Percentiles rank a stretch among this genome's conserved stretches.
Conservation (phyloP, 129 eudicot genomes). For the Ambrosia artemisiifolia region DNA sequence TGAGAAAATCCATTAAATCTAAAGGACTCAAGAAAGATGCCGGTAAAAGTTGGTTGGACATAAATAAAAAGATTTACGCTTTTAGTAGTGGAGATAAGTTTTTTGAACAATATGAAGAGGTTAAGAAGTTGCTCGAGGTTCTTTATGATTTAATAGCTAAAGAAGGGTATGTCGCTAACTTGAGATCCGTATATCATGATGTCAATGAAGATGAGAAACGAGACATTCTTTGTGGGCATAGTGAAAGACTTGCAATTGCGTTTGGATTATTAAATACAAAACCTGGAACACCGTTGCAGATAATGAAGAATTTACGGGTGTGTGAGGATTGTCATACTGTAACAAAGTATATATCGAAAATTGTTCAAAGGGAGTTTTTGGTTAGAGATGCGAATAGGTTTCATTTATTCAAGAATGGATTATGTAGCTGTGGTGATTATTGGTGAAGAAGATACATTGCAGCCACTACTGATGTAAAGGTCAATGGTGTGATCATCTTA, state of each 20-base stretch:
- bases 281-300: constrained; percentile 51
- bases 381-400: constrained; percentile 65
- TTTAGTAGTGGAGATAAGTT: constrained; percentile 54
- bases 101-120: constrained; percentile 56
- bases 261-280: constrained; percentile 63
- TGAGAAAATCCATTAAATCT: constrained; percentile 51
- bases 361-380: constrained; percentile 51
- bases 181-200: constrained; percentile 48
- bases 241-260: constrained; percentile 78
- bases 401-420: constrained; percentile 60
- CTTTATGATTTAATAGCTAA: constrained; percentile 40
- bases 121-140: constrained; percentile 37
- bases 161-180: constrained; percentile 57
- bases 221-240: constrained; percentile 63
- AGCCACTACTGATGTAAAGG: not conserved
- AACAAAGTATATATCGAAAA: constrained; percentile 49
- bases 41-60: constrained; percentile 75
- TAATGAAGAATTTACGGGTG: constrained; percentile 67
- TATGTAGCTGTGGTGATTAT: constrained; percentile 57
- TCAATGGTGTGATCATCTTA: not conserved
- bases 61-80: constrained; percentile 47
- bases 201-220: constrained; percentile 59
- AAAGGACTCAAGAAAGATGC: constrained; percentile 59
- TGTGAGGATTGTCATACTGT: constrained; percentile 64
- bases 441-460: constrained; percentile 38